phyloP scores from a whole-genome alignment of 805 yeast genomes.

The Teunomyces kruisii region DNA sequence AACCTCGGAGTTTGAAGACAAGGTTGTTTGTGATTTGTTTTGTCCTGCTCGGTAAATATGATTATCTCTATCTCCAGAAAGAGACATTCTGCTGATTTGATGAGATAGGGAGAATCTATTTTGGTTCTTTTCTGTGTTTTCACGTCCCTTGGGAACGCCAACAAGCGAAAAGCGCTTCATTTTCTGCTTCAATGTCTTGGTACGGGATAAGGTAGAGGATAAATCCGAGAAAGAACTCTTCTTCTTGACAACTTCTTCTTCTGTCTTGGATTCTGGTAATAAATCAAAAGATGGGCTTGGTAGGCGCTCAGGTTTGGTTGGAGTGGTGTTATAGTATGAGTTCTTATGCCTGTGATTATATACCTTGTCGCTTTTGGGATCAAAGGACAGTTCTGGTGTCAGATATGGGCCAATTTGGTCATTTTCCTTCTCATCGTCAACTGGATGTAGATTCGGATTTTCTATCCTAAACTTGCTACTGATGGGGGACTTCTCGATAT shows the following conservation, averaged over 20 bases:
- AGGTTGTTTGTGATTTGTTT: slow-evolving; percentile 5
- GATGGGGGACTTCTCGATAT: slow-evolving; percentile 22
- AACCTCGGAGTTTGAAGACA: slow-evolving; percentile 3
- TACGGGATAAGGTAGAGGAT: background rate
- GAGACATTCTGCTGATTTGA: background rate
- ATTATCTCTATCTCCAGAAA: background rate
- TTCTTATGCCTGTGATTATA: slow-evolving; percentile 7
- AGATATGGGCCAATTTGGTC: background rate
- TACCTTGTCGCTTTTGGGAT: background rate
- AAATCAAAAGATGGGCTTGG: slow-evolving; percentile 14
- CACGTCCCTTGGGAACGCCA: background rate
- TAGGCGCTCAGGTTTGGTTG: slow-evolving; percentile 11
- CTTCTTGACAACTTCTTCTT: background rate
- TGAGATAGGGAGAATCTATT: background rate
- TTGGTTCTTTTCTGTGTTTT: background rate
- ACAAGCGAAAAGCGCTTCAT: slow-evolving; percentile 11
- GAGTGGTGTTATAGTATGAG: slow-evolving; percentile 13
- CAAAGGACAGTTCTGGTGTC: background rate
- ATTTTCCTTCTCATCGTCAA: slow-evolving; percentile 5
- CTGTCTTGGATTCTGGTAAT: background rate
- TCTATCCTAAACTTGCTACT: slow-evolving; percentile 20
- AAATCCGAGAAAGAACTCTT: background rate
- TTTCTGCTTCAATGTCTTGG: slow-evolving; percentile 4
- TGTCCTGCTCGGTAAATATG: slow-evolving; percentile 1
- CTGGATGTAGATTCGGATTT: slow-evolving; percentile 27